phyloP scores from a whole-genome alignment of 495 filamentous ascomycete genomes.

The Trichocladium uniseriatum region DNA sequence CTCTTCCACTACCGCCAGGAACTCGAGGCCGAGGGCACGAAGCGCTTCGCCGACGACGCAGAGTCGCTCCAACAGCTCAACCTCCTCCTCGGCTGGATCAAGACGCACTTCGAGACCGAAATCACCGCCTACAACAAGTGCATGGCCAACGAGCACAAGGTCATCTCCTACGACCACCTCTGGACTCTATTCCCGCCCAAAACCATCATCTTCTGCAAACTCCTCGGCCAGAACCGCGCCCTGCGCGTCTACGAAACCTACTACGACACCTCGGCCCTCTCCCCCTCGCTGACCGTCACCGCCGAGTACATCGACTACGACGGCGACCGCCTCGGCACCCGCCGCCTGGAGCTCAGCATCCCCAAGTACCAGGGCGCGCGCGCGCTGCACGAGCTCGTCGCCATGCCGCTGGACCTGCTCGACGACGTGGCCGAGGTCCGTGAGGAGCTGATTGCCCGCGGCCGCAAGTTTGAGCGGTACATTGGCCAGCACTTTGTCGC shows the following conservation, averaged over 20 bases:
- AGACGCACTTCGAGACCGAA: conserved; percentile 24
- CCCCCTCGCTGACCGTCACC: conserved; percentile 9
- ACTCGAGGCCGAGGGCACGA: conserved; percentile 19
- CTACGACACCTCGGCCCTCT: conserved; percentile 15
- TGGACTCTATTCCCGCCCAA: conserved; percentile 31
- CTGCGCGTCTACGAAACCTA: conserved; percentile 16
- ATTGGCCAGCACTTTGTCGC: conserved; percentile 23
- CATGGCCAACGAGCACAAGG: conserved; percentile 14
- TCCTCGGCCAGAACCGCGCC: conserved; percentile 22
- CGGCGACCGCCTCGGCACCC: conserved; percentile 23
- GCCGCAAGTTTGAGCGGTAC: conserved; percentile 26
- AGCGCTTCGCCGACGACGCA: conserved; percentile 24
- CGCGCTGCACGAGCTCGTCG: conserved; percentile 19
- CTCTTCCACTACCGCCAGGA: conserved; percentile 28
- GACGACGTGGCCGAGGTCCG: conserved; percentile 16
- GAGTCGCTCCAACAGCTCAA: conserved; percentile 22
- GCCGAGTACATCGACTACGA: conserved; percentile 27
- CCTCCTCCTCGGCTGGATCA: conserved; percentile 30
- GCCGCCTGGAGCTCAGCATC: conserved; percentile 14
- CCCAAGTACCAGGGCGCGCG: conserved; percentile 21
- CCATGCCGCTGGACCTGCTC: conserved; percentile 22
- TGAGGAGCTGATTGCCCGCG: conserved; percentile 20
- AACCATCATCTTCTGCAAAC: conserved; percentile 20
- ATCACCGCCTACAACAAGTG: conserved; percentile 27
- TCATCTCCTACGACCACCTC: conserved; percentile 27